A percentile compares a stretch with the other conserved stretches of the same genome.
phyloP scores from a whole-genome alignment of 495 filamentous ascomycete genomes.

The Xylaria cubensis region DNA sequence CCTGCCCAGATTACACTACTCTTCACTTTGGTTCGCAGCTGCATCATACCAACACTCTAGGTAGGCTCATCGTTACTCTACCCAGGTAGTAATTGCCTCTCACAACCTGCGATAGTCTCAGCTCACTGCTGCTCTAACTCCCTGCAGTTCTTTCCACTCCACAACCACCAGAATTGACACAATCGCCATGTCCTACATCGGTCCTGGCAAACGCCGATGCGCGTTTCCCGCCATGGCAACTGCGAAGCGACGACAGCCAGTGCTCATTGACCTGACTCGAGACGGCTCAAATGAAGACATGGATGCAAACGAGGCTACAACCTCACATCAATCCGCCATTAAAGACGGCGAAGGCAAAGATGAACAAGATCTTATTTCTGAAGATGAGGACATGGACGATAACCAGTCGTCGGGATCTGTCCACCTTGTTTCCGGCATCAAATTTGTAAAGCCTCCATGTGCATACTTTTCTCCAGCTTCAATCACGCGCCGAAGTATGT shows the following conservation, averaged over 20 bases:
- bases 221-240: background rate
- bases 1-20: background rate
- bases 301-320: background rate
- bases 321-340: background rate
- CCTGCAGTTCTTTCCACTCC: background rate
- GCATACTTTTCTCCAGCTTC: background rate
- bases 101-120: background rate
- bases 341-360: background rate
- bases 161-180: background rate
- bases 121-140: background rate
- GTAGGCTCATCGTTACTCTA: background rate
- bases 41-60: background rate
- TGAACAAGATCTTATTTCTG: background rate
- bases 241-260: background rate
- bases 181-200: background rate
- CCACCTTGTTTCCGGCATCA: too few species aligned
- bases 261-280: background rate
- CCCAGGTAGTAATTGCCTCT: background rate
- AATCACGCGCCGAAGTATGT: background rate
- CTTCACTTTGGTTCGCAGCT: background rate
- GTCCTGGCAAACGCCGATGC: background rate
- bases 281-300: background rate
- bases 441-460: too few species aligned
- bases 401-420: background rate
- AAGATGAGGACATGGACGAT: background rate